phyloP scores from a whole-genome alignment of 1,284 basidiomycete species.

The Ganoderma lingzhi region DNA sequence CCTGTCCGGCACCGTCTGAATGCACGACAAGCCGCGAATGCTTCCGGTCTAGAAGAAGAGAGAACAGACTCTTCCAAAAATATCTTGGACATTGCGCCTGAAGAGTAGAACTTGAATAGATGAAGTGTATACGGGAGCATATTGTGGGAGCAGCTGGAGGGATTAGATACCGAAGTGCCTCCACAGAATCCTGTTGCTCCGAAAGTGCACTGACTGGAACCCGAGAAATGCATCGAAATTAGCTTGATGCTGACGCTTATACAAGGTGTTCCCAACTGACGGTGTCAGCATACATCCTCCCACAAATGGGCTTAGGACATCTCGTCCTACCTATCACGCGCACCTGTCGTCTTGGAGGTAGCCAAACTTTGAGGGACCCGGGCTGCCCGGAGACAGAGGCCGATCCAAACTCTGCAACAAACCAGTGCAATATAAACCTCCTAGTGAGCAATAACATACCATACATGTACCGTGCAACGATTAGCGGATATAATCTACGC shows the following conservation, averaged over 20 bases:
- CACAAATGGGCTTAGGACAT: background rate
- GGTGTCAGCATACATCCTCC: background rate
- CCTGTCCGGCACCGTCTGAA: constrained; percentile 50
- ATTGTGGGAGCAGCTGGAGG: background rate
- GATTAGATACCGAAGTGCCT: constrained; percentile 41
- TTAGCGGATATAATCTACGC: background rate
- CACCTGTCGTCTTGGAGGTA: too few species aligned
- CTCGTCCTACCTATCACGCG: too few species aligned
- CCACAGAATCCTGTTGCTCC: background rate
- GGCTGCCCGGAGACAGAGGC: background rate
- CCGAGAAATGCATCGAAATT: background rate
- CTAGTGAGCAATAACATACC: background rate
- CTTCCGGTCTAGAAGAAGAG: constrained; percentile 56
- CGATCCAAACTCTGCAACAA: background rate
- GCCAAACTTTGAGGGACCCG: background rate
- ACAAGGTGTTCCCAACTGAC: background rate
- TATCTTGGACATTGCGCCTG: constrained; percentile 46
- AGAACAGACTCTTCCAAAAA: constrained; percentile 44
- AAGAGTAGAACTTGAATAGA: background rate
- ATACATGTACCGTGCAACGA: background rate
- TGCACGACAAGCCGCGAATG: constrained; percentile 59
- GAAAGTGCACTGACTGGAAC: background rate
- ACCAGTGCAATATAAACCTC: background rate
- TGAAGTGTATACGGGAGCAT: background rate
- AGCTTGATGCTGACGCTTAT: background rate